Conservation (phyloP, 2,329 filamentous ascomycete species). For the Penicillium occitanis region DNA sequence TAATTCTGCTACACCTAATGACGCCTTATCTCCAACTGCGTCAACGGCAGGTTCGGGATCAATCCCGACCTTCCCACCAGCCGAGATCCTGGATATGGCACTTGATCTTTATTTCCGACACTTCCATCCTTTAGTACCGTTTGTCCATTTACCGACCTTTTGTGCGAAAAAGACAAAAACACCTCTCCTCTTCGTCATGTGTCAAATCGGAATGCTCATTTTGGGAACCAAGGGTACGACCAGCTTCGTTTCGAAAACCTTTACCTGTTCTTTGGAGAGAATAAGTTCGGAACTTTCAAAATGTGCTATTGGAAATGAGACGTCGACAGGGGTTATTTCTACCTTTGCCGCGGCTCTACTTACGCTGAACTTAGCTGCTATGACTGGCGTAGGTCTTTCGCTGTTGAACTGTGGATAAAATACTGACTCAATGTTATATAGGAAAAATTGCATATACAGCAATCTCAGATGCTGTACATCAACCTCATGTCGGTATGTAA, state of each 20-base stretch:
- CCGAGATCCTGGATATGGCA: conserved; percentile 55
- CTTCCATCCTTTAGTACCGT: conserved; percentile 54
- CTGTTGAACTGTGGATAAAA: too few relatives aligned
- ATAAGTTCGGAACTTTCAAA: conserved; percentile 46
- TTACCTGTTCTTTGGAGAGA: conserved; percentile 42
- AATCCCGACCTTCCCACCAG: conserved; percentile 47
- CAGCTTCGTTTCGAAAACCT: conserved; percentile 51
- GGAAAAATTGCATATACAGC: conserved; percentile 48
- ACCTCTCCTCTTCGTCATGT: conserved; percentile 54
- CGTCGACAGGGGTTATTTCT: conserved; percentile 46
- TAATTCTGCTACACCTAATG: not conserved
- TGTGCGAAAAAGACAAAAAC: conserved; percentile 50
- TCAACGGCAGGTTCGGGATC: conserved; percentile 27
- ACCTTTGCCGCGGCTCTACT: conserved; percentile 51
- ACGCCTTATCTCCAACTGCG: conserved; percentile 24
- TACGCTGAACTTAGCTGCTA: conserved; percentile 51
- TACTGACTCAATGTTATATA: conserved; percentile 17
- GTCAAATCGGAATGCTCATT: conserved; percentile 54
- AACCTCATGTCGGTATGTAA: conserved; percentile 47
- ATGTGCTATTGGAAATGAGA: conserved; percentile 41
- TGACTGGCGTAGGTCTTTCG: conserved; percentile 42
- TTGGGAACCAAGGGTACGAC: conserved; percentile 54
- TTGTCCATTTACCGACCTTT: conserved; percentile 56
- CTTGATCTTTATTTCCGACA: conserved; percentile 56
- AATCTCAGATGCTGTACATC: conserved; percentile 53